Evolutionary conservation across 2,329 filamentous ascomycete genomes (phyloP).

Genomic region (Leptodontidium sp.): DNA sequence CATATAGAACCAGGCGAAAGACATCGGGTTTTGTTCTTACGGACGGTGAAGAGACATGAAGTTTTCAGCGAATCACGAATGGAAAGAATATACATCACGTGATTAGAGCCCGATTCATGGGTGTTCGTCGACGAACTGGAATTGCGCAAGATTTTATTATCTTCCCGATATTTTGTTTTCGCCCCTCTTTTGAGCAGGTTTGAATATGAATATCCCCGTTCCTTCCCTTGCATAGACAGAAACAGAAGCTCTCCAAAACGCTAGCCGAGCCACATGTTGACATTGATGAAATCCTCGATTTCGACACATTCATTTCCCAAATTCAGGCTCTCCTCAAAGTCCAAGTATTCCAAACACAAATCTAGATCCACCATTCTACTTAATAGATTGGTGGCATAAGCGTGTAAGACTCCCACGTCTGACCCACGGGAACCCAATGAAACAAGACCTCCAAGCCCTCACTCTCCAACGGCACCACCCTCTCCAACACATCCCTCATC

Average conservation of each 20-base stretch:
- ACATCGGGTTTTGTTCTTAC: not conserved
- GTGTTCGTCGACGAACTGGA: too few species aligned
- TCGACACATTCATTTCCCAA: not conserved
- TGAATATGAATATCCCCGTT: not conserved
- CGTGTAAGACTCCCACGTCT: not conserved
- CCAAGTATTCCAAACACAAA: not conserved
- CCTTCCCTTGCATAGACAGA: too few species aligned
- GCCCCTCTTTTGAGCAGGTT: not conserved
- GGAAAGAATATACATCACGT: too few species aligned
- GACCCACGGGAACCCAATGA: not conserved
- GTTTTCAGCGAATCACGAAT: too few species aligned
- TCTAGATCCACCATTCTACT: not conserved
- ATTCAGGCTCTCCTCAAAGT: not conserved
- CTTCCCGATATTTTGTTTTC: too few species aligned
- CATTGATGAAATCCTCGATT: not conserved
- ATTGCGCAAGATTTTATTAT: too few species aligned
- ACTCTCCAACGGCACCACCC: not conserved
- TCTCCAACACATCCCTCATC: not conserved
- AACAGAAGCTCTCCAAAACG: too few species aligned
- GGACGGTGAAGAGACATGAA: too few species aligned
- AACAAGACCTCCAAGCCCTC: not conserved
- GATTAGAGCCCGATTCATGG: too few species aligned
- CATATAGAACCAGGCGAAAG: not conserved
- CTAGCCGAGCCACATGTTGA: not conserved
- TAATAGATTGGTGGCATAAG: not conserved